Base-by-base conservation (phyloP, 352 stramenopile genomes). In the Pythium rishiriense region DNA sequence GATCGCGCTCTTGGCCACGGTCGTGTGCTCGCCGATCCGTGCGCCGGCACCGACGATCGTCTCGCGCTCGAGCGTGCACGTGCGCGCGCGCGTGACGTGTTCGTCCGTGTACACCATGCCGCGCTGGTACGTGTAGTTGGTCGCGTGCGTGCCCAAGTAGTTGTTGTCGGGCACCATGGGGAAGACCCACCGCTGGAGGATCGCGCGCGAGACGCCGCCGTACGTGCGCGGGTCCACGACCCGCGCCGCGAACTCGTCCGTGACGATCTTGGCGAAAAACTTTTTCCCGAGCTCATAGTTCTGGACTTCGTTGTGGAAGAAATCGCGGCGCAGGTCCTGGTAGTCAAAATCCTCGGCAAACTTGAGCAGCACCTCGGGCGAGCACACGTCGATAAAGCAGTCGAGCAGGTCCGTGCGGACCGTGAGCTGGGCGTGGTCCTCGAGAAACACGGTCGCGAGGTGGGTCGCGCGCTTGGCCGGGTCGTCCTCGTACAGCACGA, bases 261-360 rank as follows among this genome's bases (percentile, higher is more conserved):
- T 83, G 4, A 99, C 73, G 15, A 99, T 76, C 66, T 98, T 90
- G 9, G 85, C 93, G 57, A 97, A 98, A 56, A 99, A 98, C 50
- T 98, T 96, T 54, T 98, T 98, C 66, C 98, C 97, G 43, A 99
- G 79, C 61, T 99, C 97, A 72, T 98, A 96, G 80, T 99, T 99
- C 35, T 97, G 93, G 43, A 98, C 97, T 65, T 98, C 97, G 66
- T 99, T 98, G 43, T 93, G 81, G 52, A 99, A 83, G 76, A 99
- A 99, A 68, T 99, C 90, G 1, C 74, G 69, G 24, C 97, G 77
- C 62, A 99, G 81, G 51, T 99, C 89, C 58, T 98, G 85, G 68
- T 99, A 99, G 72, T 99, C 97, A 74, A 99, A 99, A 72, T 99
- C 97, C 69, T 99, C 97, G 24, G 85, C 87, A 58, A 99, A 98